Evolutionary conservation across 2,329 filamentous ascomycete genomes (phyloP), one percentile per base, ranked within the genome.

Genomic region (Alternaria gansuensis): DNA sequence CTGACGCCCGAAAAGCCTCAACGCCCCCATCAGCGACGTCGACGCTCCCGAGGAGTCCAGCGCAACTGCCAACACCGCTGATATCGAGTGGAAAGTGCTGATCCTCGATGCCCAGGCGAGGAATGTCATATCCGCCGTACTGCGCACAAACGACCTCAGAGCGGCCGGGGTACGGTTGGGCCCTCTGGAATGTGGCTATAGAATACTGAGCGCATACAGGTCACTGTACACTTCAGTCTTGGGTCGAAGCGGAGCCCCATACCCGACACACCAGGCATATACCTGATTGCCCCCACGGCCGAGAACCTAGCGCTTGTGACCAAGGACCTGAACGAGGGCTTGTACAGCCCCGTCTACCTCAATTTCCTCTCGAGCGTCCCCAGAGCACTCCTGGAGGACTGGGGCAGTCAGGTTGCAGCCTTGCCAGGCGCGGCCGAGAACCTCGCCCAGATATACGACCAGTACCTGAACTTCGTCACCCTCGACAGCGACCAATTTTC

Each of bases 331-430:
- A 87, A 93, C 62, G 91, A 90, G 64, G 91, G 89, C 46, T 85
- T 99, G 28, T 99, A 99, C 79, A 72, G 60, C 26, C 93, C 94
- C 0, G 94, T 94, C 62, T 96, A 98, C 75, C 88, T 99, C 80
- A 99, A 99, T 82, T 97, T 99, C 78, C 87, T 98, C 54, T 96
- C 92, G 41, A 97, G 94, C 17, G 89, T 99, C 76, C 91, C 94
- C 4, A 87, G 95, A 63, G 90, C 93, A 7, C 83, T 98, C 14
- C 87, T 99, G 50, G 95, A 99, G 82, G 94, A 98, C 62, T 98
- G 99, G 75, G 95, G 93, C 4, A 85, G 91, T 14, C 89, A 97
- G 75, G 96, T 58, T 10, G 55, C 94, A 10, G 93, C 92, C 5
- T 82, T 90, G 29, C 88, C 92, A 11, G 91, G 89, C 26, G 97